These are phyloP conservation scores for Akebia trifoliata DNA, from an alignment of 164 flowering plant genomes.

Conservation along the genomic window DNA sequence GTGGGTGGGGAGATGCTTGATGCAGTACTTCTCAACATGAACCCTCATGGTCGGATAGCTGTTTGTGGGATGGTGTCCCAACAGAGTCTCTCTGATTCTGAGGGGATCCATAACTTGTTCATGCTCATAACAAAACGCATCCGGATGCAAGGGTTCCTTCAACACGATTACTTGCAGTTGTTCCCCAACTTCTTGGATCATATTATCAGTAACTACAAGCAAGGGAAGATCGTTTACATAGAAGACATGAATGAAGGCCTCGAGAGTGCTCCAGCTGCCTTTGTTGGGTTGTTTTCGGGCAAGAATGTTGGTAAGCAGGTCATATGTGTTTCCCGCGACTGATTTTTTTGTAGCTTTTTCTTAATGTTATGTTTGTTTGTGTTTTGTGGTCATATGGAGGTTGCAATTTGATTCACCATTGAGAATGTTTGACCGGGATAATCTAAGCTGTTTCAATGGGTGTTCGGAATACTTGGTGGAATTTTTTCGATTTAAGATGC, in stretches of 20 bases:
- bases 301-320: constrained; percentile 69
- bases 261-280: constrained; percentile 54
- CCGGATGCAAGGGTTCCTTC: constrained; percentile 50
- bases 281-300: constrained; percentile 53
- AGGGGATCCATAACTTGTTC: constrained; percentile 37
- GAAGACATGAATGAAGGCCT: constrained; percentile 61
- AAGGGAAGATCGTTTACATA: constrained; percentile 53
- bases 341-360: constrained; percentile 12
- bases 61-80: constrained; percentile 62
- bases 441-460: no score
- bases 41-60: constrained; percentile 46
- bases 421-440: no score
- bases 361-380: not conserved
- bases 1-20: constrained; percentile 72
- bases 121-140: constrained; percentile 34
- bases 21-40: constrained; percentile 62
- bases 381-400: no score
- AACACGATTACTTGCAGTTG: constrained; percentile 45
- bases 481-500: no score
- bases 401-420: no score
- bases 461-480: no score
- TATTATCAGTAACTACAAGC: constrained; percentile 28
- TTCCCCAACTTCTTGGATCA: constrained; percentile 45
- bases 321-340: constrained; percentile 41
- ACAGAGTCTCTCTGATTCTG: constrained; percentile 20